Evolutionary conservation across 75 land plant genomes (phyloP), one percentile per base, ranked within the genome.

Genomic region (Sequoiadendron giganteum): DNA sequence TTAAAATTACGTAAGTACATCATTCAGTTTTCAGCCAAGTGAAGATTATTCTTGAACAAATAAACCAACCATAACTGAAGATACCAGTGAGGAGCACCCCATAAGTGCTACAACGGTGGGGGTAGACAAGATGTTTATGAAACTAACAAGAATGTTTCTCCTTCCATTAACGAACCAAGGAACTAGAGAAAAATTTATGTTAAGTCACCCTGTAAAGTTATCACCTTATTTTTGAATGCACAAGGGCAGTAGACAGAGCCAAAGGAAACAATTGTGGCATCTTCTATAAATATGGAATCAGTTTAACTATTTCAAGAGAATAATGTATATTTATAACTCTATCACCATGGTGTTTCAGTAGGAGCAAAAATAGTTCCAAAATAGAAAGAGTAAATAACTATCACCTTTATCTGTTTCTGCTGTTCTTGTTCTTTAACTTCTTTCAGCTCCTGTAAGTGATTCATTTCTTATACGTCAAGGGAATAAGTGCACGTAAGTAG

Each of bases 351-450:
- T 4, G 6, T 61, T 61, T 21, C 28, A 61, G 70, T 25, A 65
- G 70, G 70, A 65, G 1, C n/a, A 65, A 65, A 65, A 65, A 8
- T 30, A 25, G 70, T 65, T 25, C 8, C 28, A 58, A 58, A 58
- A 65, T 28, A 21, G 70, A 65, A 61, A 61, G n/a, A 65, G 70
- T 65, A 65, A 65, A 56, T 13, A 49, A 55, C 65, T 10, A 87
- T 5, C 78, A 94, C 95, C 99, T 95, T 97, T 76, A 90, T 92
- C 88, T 96, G 93, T 90, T 89, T 92, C 77, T 93, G 93, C 28
- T 94, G 96, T 47, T 97, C 96, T 70, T 86, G 77, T 40, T 96
- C 97, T 88, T 92, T 95, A 38, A 94, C 10, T 28, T 96, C 96
- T 83, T 92, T 95, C 87, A 97, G 70, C 86, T 97, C 97, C 98